phyloP scores from a whole-genome alignment of 768 basidiomycete species.

The Erythrobasidium yunnanense region DNA sequence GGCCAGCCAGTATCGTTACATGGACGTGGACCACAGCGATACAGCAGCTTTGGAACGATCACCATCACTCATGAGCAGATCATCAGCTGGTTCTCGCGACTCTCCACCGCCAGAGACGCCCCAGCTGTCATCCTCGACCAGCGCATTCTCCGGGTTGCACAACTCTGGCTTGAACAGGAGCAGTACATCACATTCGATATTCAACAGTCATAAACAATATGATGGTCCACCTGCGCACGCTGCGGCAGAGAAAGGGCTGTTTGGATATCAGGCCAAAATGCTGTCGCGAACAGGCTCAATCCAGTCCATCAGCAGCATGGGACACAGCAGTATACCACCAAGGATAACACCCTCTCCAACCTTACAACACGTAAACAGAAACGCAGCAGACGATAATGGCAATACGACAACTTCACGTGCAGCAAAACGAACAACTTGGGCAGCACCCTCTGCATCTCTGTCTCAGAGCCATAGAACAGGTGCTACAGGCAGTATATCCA shows the following conservation, averaged over 20 bases:
- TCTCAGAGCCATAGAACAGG: not conserved
- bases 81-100: too few relatives aligned
- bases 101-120: too few relatives aligned
- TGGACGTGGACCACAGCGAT: too few relatives aligned
- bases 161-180: too few relatives aligned
- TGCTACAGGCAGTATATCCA: slow-evolving; percentile 3
- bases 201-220: too few relatives aligned
- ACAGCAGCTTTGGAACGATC: too few relatives aligned
- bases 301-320: slow-evolving; percentile 10
- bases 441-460: not conserved
- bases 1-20: too few relatives aligned
- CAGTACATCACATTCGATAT: too few relatives aligned
- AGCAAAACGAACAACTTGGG: slow-evolving; percentile 20
- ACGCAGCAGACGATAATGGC: not conserved
- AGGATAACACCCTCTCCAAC: not conserved
- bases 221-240: too few relatives aligned
- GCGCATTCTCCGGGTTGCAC: too few relatives aligned
- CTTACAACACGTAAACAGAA: not conserved
- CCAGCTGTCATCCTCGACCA: too few relatives aligned
- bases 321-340: not conserved
- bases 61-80: too few relatives aligned
- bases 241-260: slow-evolving; percentile 13
- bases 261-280: slow-evolving; percentile 12
- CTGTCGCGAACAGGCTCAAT: slow-evolving; percentile 8
- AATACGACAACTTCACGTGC: not conserved